phyloP scores from a whole-genome alignment of 2,329 filamentous ascomycete species.

The Penicillium sp. region DNA sequence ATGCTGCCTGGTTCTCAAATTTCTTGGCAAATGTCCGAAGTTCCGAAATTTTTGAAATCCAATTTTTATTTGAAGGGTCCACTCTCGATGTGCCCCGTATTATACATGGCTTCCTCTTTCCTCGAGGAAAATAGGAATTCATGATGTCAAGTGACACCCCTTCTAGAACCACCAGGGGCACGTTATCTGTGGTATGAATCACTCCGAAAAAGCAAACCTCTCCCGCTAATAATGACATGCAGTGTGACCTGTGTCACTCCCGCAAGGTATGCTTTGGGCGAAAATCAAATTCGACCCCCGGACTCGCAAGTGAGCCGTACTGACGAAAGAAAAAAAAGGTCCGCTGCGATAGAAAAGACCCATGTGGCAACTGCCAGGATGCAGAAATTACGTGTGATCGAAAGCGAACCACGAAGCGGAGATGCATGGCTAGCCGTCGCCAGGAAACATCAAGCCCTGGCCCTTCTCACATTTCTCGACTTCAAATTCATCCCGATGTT shows the following conservation, averaged over 20 bases:
- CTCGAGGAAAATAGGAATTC: background rate
- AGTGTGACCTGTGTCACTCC: constrained; percentile 23
- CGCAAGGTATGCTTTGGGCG: constrained; percentile 15
- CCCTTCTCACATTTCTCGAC: background rate
- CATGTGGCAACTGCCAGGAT: constrained; percentile 26
- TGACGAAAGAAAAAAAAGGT: constrained; percentile 15
- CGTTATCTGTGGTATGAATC: background rate
- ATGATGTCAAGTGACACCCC: background rate
- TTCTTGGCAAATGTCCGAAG: background rate
- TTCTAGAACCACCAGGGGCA: background rate
- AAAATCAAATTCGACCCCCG: too few relatives aligned
- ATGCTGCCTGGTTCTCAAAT: background rate
- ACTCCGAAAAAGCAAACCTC: background rate
- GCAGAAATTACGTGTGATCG: constrained; percentile 17
- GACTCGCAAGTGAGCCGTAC: background rate
- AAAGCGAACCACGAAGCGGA: constrained; percentile 7
- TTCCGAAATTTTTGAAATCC: background rate
- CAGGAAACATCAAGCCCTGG: background rate
- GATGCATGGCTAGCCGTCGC: background rate
- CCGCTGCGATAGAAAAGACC: constrained; percentile 23
- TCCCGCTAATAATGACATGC: background rate
- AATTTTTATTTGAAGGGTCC: background rate
- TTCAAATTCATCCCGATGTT: background rate
- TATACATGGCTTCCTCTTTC: background rate
- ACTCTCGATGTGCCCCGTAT: background rate